Evolutionary conservation across 1,284 basidiomycete species (phyloP), one percentile per base, ranked within the genome.

Genomic region (Xerocomus amazonicus): DNA sequence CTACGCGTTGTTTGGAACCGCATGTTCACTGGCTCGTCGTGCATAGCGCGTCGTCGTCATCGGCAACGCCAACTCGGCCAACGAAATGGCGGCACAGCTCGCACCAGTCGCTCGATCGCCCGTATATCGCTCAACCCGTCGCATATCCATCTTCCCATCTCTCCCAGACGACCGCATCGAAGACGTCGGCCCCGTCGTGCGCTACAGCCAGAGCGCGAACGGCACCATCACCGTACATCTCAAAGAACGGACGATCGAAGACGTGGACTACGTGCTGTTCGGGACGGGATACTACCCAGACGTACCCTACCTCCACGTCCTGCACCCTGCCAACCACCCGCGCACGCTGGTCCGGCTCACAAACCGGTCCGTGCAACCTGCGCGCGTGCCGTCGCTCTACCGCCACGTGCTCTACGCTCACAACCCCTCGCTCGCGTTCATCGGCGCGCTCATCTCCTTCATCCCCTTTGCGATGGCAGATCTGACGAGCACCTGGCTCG

Each of bases 61-160:
- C 4, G 77, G 72, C 9, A 78, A 76, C 23, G 76, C 72, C 12
- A 75, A 77, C 45, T 77, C 75, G 0, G 66, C 70, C 23, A 78
- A 77, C 54, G 76, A 79, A 40, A 74, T 78, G 32, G 72, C 73
- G 2, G 67, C 72, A 1, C 73, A 76, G 38, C 65, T 77, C 0
- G 67, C 66, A 0, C 48, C 65, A 0, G 59, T 75, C 10, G 69
- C 67, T 1, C 49, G 59, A 35, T 51, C 59, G 3, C 75, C 76
- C 4, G 66, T 77, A 0, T 73, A 73, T 52, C 72, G 77, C 37
- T 74, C 71, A 17, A 68, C 72, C 16, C 70, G 77, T 5, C 69
- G 72, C 6, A 62, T 71, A 32, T 69, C 66, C 2, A 59, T 70
- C 33, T 76, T 74, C 51, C 70, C 70, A 1, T 70, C 63, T 50